Conservation (phyloP, 2,329 filamentous ascomycete species). For the Fusarium beomiforme region DNA sequence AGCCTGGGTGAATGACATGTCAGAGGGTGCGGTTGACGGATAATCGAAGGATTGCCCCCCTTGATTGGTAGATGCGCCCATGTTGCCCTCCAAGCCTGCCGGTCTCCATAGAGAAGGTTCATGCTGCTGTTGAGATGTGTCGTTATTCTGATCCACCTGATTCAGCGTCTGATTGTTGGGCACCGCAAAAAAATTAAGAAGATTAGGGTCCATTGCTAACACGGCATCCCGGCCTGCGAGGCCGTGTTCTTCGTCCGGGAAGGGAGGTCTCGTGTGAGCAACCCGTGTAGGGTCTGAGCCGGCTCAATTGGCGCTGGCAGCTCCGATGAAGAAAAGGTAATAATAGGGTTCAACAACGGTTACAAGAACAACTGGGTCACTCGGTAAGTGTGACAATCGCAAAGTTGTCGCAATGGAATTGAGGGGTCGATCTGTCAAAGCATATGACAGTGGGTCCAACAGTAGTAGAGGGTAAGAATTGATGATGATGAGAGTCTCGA, state of each 20-base stretch:
- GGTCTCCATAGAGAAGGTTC: conserved; percentile 39
- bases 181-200: conserved; percentile 45
- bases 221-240: conserved; percentile 45
- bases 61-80: conserved; percentile 40
- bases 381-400: conserved; percentile 18
- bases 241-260: conserved; percentile 35
- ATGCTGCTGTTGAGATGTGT: conserved; percentile 38
- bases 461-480: conserved; percentile 4
- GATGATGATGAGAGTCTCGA: conserved; percentile 21
- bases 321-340: not conserved
- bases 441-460: conserved; percentile 31
- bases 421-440: conserved; percentile 35
- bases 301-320: conserved; percentile 33
- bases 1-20: conserved; percentile 47
- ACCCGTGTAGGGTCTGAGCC: conserved; percentile 22
- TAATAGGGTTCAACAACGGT: conserved; percentile 4
- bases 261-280: conserved; percentile 37
- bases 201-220: conserved; percentile 46
- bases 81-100: conserved; percentile 27
- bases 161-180: conserved; percentile 45
- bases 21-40: conserved; percentile 44
- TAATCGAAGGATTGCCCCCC: conserved; percentile 44
- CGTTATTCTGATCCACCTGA: conserved; percentile 42
- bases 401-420: conserved; percentile 30
- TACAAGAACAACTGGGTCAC: conserved; percentile 14